A percentile compares a stretch with the other conserved stretches of the same genome.
Conservation (phyloP, 2,329 filamentous ascomycete genomes). For the Alternaria triticimaculans region DNA sequence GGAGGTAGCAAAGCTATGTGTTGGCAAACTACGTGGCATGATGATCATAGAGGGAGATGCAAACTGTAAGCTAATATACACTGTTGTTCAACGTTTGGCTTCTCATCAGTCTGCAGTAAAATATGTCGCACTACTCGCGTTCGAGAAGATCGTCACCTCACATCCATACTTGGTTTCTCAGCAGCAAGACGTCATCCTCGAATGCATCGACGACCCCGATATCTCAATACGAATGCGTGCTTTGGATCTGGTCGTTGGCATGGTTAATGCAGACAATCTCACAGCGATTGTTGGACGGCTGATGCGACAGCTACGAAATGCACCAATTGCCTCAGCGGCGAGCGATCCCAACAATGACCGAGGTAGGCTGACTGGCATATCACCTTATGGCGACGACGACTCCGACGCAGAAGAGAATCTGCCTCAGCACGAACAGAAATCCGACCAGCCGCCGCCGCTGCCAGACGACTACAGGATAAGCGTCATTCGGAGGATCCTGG, state of each 20-base stretch:
- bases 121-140: constrained; percentile 93
- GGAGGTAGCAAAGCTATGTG: constrained; percentile 89
- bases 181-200: constrained; percentile 94
- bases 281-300: constrained; percentile 83
- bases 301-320: constrained; percentile 79
- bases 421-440: constrained; percentile 60
- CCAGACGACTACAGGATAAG: constrained; percentile 86
- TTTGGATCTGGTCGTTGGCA: constrained; percentile 87
- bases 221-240: constrained; percentile 95
- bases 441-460: constrained; percentile 64
- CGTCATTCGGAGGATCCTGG: constrained; percentile 81
- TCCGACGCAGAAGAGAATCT: constrained; percentile 62
- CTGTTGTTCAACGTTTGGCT: constrained; percentile 13
- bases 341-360: constrained; percentile 57
- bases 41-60: constrained; percentile 91
- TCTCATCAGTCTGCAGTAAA: constrained; percentile 68
- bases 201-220: constrained; percentile 94
- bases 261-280: constrained; percentile 89
- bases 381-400: constrained; percentile 61
- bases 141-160: constrained; percentile 90
- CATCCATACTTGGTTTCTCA: constrained; percentile 88
- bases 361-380: constrained; percentile 50
- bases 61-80: constrained; percentile 69
- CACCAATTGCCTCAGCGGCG: constrained; percentile 62
- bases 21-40: constrained; percentile 92